phyloP scores from a whole-genome alignment of 2,329 filamentous ascomycete genomes.

The Monilinia laxa region DNA sequence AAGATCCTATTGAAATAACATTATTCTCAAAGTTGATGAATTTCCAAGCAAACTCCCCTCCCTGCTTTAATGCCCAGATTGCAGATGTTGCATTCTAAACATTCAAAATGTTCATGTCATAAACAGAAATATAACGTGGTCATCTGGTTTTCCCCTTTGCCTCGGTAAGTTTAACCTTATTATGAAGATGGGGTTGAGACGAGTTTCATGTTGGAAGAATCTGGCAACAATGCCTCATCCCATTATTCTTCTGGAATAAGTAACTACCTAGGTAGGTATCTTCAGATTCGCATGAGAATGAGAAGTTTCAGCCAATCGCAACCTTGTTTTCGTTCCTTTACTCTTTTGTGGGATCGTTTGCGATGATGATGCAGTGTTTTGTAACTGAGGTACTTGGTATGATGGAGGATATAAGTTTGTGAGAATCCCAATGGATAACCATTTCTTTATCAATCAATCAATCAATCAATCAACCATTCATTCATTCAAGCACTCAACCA shows the following conservation, averaged over 20 bases:
- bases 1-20: too few species aligned
- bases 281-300: not conserved
- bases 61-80: slow-evolving; percentile 7
- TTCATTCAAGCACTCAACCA: too few species aligned
- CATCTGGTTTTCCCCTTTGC: not conserved
- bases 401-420: slow-evolving; percentile 8
- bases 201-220: slow-evolving; percentile 6
- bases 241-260: slow-evolving; percentile 1
- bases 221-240: slow-evolving; percentile 2
- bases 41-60: not conserved
- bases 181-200: slow-evolving; percentile 10
- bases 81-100: slow-evolving; percentile 5
- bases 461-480: too few species aligned
- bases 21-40: slow-evolving; percentile 15
- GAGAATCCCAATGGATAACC: not conserved
- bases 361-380: not conserved
- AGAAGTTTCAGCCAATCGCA: slow-evolving; percentile 8
- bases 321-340: not conserved
- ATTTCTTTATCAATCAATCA: not conserved
- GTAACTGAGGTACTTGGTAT: not conserved
- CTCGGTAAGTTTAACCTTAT: not conserved
- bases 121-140: not conserved
- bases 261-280: not conserved
- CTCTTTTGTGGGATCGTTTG: not conserved
- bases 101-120: not conserved